Conservation (phyloP, 495 filamentous ascomycete genomes). For the Sabuloglossum arenarium region DNA sequence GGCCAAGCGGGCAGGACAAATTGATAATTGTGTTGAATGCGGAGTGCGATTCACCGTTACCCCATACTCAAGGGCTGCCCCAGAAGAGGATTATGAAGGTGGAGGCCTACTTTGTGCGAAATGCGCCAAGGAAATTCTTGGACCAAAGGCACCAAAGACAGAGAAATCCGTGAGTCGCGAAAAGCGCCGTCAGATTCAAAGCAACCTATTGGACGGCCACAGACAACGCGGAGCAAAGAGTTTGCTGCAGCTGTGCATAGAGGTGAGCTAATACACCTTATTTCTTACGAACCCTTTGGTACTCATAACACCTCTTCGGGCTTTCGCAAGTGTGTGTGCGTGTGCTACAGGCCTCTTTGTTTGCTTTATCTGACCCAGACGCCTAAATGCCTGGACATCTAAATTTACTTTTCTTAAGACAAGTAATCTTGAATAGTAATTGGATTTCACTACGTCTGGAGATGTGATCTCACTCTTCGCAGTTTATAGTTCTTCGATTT, state of each 20-base stretch:
- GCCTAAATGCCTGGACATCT: no score
- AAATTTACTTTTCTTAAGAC: no score
- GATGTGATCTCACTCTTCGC: no score
- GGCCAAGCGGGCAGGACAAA: conserved; percentile 57
- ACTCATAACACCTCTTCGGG: background rate
- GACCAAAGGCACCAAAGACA: conserved; percentile 20
- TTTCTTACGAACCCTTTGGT: background rate
- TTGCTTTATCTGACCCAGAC: no score
- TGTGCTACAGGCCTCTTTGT: no score
- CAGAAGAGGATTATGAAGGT: conserved; percentile 18
- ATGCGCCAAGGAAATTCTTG: conserved; percentile 38
- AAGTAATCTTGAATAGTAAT: no score
- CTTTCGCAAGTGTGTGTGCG: no score
- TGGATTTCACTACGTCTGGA: no score
- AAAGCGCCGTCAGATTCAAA: conserved; percentile 49
- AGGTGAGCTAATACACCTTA: conserved; percentile 19
- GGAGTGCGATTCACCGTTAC: conserved; percentile 86
- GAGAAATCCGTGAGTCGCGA: conserved; percentile 35
- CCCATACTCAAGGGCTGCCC: conserved; percentile 64
- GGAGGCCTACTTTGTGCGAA: conserved; percentile 69
- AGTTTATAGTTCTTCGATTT: background rate
- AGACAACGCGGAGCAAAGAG: conserved; percentile 46
- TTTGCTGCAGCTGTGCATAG: conserved; percentile 58
- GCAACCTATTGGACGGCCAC: conserved; percentile 56
- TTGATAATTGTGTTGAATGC: conserved; percentile 73